A percentile compares a stretch with the other conserved stretches of the same genome.
phyloP scores from a whole-genome alignment of 768 basidiomycete genomes.

The Artomyces pyxidatus region DNA sequence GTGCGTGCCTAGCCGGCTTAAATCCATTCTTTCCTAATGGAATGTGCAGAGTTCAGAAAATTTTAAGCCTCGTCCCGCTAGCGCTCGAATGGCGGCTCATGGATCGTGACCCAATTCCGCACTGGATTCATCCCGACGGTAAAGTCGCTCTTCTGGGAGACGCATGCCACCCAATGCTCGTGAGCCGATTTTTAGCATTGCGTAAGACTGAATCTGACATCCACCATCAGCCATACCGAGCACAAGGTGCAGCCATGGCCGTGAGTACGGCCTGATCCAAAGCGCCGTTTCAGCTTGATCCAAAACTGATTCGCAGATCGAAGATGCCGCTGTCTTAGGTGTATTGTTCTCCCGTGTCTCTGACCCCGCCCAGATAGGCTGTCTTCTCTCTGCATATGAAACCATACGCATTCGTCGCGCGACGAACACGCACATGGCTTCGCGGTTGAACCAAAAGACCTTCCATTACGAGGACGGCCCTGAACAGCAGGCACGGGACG shows the following conservation, averaged over 20 bases:
- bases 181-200: neutral
- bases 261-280: neutral
- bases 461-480: conserved; percentile 22
- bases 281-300: neutral
- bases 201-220: neutral
- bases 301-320: conserved; percentile 9
- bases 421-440: conserved; percentile 16
- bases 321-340: conserved; percentile 22
- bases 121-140: conserved; percentile 19
- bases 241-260: conserved; percentile 24
- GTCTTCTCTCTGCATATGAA: conserved; percentile 18
- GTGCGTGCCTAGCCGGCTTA: neutral
- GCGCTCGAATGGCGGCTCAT: conserved; percentile 21
- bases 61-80: conserved; percentile 16
- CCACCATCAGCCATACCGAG: conserved; percentile 18
- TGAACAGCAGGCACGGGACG: conserved; percentile 20
- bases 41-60: conserved; percentile 13
- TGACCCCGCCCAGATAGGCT: conserved; percentile 12
- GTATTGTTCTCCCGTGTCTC: conserved; percentile 19
- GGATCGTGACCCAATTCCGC: conserved; percentile 19
- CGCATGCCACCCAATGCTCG: conserved; percentile 22
- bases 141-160: conserved; percentile 20
- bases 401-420: conserved; percentile 17
- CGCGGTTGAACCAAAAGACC: conserved; percentile 20
- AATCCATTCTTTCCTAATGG: neutral